phyloP scores from a whole-genome alignment of 805 yeast species.

The Saccharomycopsis schoenii region DNA sequence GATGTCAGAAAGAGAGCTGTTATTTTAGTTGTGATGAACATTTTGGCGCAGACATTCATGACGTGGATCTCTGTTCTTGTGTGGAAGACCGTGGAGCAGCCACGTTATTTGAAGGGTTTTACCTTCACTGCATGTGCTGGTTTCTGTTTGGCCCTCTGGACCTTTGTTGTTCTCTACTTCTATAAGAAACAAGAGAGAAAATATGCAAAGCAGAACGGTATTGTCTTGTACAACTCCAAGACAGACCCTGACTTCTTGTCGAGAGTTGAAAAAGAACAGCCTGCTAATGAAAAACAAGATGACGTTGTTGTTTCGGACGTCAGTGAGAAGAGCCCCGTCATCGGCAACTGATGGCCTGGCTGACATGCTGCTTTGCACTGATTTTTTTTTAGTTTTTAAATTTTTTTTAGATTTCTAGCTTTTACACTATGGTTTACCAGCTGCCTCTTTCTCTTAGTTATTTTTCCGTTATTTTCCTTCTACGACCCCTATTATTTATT shows the following conservation, averaged over 20 bases:
- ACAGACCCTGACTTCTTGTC: conserved; percentile 7
- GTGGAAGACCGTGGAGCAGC: conserved; percentile 43
- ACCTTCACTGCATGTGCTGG: conserved; percentile 35
- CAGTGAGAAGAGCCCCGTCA: not conserved
- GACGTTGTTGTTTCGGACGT: not conserved
- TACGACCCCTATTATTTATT: too few relatives aligned
- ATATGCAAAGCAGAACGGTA: conserved; percentile 30
- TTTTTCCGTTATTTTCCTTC: not conserved
- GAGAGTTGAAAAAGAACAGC: not conserved
- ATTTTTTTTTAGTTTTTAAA: not conserved
- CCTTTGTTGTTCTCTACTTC: conserved; percentile 27
- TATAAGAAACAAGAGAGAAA: conserved; percentile 32
- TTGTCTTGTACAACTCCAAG: conserved; percentile 17
- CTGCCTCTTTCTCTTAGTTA: not conserved
- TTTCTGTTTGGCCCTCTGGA: conserved; percentile 22
- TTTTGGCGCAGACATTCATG: conserved; percentile 34
- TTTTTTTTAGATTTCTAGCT: not conserved
- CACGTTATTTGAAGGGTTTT: conserved; percentile 45
- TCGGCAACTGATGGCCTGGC: not conserved
- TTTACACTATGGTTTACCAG: not conserved
- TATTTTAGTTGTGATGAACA: conserved; percentile 45
- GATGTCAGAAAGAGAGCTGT: conserved; percentile 48
- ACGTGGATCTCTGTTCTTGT: conserved; percentile 28
- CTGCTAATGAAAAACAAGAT: not conserved
- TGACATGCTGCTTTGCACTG: not conserved